Evolutionary conservation across 2,329 filamentous ascomycete species (phyloP).

Genomic region (Arthrobotrys entomopaga): DNA sequence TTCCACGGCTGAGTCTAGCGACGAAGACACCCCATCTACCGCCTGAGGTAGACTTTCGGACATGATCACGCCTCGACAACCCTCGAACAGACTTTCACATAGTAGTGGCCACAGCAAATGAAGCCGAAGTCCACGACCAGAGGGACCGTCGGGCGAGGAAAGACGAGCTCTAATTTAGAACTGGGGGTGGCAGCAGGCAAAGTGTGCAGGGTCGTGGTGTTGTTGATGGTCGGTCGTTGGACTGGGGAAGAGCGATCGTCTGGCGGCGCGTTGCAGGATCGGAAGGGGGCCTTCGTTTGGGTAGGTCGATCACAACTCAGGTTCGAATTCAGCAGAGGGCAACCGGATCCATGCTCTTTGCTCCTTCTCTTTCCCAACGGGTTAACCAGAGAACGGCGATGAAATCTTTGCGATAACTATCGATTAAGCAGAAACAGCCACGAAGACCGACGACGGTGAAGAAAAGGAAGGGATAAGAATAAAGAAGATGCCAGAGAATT

Average conservation of each 20-base stretch:
- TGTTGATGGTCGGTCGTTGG: background rate
- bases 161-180: too few relatives aligned
- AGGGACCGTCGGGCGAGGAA: background rate
- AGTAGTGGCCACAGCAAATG: constrained; percentile 33
- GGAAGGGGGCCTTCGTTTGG: constrained; percentile 20
- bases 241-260: constrained; percentile 10
- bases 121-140: constrained; percentile 16
- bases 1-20: constrained; percentile 44
- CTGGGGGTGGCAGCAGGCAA: too few relatives aligned
- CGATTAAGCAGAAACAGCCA: background rate
- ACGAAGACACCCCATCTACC: constrained; percentile 48
- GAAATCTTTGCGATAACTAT: too few relatives aligned
- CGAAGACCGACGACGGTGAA: background rate
- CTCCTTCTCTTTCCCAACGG: background rate
- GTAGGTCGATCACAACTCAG: constrained; percentile 40
- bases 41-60: constrained; percentile 52
- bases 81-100: constrained; percentile 37
- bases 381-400: too few relatives aligned
- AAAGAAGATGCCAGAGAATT: background rate
- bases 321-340: constrained; percentile 17
- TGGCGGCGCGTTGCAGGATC: constrained; percentile 23
- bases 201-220: background rate
- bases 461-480: background rate
- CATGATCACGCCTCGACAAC: constrained; percentile 53
- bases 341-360: constrained; percentile 28